Evolutionary conservation across 2,329 filamentous ascomycete genomes (phyloP), one percentile per base, ranked within the genome.

Genomic region (Ophiostoma piceae): DNA sequence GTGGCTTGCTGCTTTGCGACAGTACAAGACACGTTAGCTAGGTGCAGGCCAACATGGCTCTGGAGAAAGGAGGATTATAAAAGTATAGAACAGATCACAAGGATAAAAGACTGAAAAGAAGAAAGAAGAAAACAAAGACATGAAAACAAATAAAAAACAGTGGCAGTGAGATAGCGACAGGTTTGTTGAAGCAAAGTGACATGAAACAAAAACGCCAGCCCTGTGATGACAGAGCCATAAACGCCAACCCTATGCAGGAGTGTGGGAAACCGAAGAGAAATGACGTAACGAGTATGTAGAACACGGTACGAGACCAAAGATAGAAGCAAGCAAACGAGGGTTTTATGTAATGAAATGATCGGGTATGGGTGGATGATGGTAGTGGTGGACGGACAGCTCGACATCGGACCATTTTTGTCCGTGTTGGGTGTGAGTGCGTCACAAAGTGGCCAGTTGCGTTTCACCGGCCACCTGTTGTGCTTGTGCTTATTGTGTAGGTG

Each of bases 201-300:
- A 12, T 19, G 32, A 32, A 32, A 11, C 6, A 12, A 6, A 62
- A 62, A 62, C 57, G 57, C 57, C 57, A 12, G 12, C 26, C 26
- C 26, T 35, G 57, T 32, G 14, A 5, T 26, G 26, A 26, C 26
- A 62, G 57, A 32, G 26, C 57, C 57, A 32, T 62, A 32, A 62
- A 62, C 57, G 57, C 57, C 57, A 26, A 11, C 57, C 57, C 22
- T 62, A 62, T 62, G 57, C 57, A 62, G 57, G 43, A 47, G 57
- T 57, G n/a, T 57, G 22, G 57, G 26, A 62, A 62, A 62, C 6
- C 32, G 22, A 62, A 22, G 57, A 62, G 11, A 62, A 4, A 22
- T n/a, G 51, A 57, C 26, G 51, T 3, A 26, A 62, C 32, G 14
- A 35, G n/a, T 32, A 57, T 19, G n/a, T 8, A 57, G 11, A 47